Evolutionary conservation across 345 rosid genomes (phyloP).

Genomic region (Eucalyptus sp.): DNA sequence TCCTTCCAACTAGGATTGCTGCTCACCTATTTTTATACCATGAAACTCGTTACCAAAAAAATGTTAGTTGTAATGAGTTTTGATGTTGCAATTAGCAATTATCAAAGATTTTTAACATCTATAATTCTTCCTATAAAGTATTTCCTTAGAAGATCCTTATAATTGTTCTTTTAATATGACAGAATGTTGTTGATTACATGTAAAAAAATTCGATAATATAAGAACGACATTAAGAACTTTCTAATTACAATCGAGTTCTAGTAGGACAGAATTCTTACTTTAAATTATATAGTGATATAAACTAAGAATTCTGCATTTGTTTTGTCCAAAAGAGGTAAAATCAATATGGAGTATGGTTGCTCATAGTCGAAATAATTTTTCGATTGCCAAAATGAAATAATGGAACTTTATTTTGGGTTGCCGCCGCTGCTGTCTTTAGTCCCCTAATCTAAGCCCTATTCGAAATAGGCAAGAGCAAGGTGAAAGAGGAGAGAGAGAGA

Average conservation of each 20-base stretch:
- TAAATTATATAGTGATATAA: neutral
- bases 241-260: neutral
- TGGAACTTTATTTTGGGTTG: no score
- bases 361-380: neutral
- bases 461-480: neutral
- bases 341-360: neutral
- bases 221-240: neutral
- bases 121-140: neutral
- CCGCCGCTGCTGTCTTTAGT: neutral
- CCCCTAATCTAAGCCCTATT: neutral
- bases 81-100: neutral
- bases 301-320: neutral
- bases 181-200: neutral
- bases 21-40: neutral
- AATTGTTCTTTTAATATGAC: neutral
- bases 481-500: neutral
- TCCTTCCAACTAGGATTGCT: neutral
- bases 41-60: neutral
- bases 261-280: neutral
- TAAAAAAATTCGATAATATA: neutral
- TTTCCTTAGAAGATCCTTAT: neutral
- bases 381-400: neutral
- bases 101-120: neutral
- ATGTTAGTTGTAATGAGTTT: neutral
- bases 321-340: neutral